Evolutionary conservation across 2,329 filamentous ascomycete genomes (phyloP), one percentile per base, ranked within the genome.

Genomic region (Aspergillus fijiensis): DNA sequence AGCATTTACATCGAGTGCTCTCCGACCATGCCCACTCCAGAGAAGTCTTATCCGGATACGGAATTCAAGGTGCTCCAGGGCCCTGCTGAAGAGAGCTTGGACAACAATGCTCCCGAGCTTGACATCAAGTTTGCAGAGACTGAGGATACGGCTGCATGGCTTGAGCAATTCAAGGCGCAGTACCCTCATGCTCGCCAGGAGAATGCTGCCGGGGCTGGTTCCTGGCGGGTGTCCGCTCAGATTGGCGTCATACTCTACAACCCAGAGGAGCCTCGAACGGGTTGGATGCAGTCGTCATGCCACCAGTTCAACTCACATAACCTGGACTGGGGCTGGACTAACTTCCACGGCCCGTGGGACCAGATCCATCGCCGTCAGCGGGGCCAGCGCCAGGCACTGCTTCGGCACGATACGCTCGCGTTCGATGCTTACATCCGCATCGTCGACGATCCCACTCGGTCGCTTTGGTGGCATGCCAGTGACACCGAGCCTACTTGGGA

Each of bases 161-260:
- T 69, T 19, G 69, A 77, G 16, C 57, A 63, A 3, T 76, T 69
- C 60, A 73, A 69, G 48, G 65, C 69, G 4, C 65, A 65, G 19
- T 72, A 74, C 57, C 53, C 64, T 1, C 63, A 67, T n/a, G 60
- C 60, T 7, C 21, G 48, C 5, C 42, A 58, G 4, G 31, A 59
- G 4, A 60, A 65, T 16, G 47, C 62, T 10, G 27, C 60, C 29
- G 33, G 63, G 16, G 59, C 65, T n/a, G 55, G 63, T n/a, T 67
- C 74, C 16, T 82, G 79, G 78, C 73, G 79, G 33, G 75, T 81
- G 11, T 81, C 86, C n/a, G 86, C 85, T 3, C 85, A 88, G 69
- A 79, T 88, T 39, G 82, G 82, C 45, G 81, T 88, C 25, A 81
- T 87, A 51, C 75, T 87, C 51, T 88, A 88, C 76, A 88, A 88